A percentile compares a stretch with the other conserved stretches of the same genome.
These are phyloP conservation scores for Hansenula sp. DNA, from an alignment of 1,139 yeast species.

Conservation along the genomic window DNA sequence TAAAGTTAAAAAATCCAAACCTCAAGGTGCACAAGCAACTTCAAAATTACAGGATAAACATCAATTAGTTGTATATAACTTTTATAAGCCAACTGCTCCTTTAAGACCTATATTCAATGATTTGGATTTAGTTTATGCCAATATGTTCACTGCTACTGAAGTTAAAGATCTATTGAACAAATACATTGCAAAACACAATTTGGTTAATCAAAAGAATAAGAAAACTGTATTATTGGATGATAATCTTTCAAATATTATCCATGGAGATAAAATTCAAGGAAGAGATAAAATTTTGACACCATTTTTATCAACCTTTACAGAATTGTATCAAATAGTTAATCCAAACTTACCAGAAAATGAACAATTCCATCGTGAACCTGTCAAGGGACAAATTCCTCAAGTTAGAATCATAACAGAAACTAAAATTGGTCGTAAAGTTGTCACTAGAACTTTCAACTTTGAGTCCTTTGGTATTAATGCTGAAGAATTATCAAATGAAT, in stretches of 20 bases:
- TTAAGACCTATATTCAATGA: slow-evolving; percentile 47
- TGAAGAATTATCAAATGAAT: slow-evolving; percentile 58
- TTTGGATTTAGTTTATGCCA: slow-evolving; percentile 31
- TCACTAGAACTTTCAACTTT: slow-evolving; percentile 67
- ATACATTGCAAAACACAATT: slow-evolving; percentile 49
- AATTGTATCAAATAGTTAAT: slow-evolving; percentile 50
- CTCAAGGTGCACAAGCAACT: slow-evolving; percentile 6
- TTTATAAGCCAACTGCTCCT: slow-evolving; percentile 53
- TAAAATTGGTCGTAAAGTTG: slow-evolving; percentile 76
- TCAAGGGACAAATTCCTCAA: slow-evolving; percentile 65
- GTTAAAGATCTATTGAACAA: slow-evolving; percentile 46
- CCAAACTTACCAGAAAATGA: slow-evolving; percentile 38
- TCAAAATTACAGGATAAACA: slow-evolving; percentile 22
- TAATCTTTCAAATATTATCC: slow-evolving; percentile 26
- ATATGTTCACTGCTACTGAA: slow-evolving; percentile 49
- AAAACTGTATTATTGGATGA: slow-evolving; percentile 55
- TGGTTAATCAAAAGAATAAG: slow-evolving; percentile 45
- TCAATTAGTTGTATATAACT: slow-evolving; percentile 35
- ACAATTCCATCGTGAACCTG: slow-evolving; percentile 29
- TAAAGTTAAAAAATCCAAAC: no score
- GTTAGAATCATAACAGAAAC: slow-evolving; percentile 67
- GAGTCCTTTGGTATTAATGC: slow-evolving; percentile 68
- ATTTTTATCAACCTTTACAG: slow-evolving; percentile 50
- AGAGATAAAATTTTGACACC: slow-evolving; percentile 52
- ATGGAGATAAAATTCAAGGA: slow-evolving; percentile 29